These are phyloP conservation scores for Cyberlindnera maclurae DNA, from an alignment of 805 yeast genomes.

Conservation along the genomic window DNA sequence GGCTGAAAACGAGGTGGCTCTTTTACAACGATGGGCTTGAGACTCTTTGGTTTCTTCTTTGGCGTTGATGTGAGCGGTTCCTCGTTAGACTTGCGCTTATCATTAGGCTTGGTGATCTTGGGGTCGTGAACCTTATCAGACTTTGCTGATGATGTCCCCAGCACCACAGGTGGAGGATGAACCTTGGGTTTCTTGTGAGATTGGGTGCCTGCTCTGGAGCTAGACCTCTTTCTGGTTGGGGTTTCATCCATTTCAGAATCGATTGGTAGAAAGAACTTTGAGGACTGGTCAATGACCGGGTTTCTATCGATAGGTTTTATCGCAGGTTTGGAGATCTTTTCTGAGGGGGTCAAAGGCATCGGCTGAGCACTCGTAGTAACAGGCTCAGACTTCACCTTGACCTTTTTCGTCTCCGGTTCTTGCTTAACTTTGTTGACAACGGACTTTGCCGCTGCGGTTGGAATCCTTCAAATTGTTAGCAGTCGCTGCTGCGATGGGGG, in stretches of 20 bases:
- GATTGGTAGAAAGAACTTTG: constrained; percentile 17
- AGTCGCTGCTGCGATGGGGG: too few relatives aligned
- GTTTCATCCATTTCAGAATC: constrained; percentile 8
- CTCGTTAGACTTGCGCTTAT: too few relatives aligned
- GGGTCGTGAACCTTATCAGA: neutral
- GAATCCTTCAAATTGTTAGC: too few relatives aligned
- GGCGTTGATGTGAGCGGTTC: too few relatives aligned
- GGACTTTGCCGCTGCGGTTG: neutral
- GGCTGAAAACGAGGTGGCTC: constrained; percentile 13
- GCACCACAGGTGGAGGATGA: neutral
- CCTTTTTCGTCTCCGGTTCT: constrained; percentile 10
- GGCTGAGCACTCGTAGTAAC: neutral
- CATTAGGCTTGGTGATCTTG: too few relatives aligned
- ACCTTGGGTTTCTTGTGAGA: constrained; percentile 2
- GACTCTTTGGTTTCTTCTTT: too few relatives aligned
- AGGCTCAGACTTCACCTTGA: constrained; percentile 18
- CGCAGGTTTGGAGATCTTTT: constrained; percentile 8
- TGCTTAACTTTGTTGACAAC: neutral
- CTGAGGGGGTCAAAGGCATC: constrained; percentile 15
- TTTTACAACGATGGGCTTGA: neutral
- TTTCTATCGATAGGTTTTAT: constrained; percentile 6
- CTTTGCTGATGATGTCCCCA: neutral
- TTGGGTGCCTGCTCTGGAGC: neutral
- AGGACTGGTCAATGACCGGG: constrained; percentile 10
- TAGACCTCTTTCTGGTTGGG: constrained; percentile 13